A percentile compares a stretch with the other conserved stretches of the same genome.
phyloP scores from a whole-genome alignment of 2,329 filamentous ascomycete genomes.

The Zalaria sp. region DNA sequence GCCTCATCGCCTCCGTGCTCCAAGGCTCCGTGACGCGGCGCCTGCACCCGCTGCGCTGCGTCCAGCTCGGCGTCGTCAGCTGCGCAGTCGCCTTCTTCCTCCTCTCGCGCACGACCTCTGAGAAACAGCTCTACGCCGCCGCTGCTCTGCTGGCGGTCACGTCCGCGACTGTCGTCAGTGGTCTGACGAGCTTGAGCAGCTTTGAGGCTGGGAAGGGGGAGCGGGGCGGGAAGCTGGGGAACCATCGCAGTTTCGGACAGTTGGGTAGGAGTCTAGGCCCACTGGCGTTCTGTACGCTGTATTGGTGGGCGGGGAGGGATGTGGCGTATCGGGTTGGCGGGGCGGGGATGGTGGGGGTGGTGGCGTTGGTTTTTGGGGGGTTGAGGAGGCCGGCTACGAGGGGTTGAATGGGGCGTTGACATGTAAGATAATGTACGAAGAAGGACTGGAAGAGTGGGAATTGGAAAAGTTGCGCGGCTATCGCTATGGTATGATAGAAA shows the following conservation, averaged over 20 bases:
- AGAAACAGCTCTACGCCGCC: too few relatives aligned
- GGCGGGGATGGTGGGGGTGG: slow-evolving; percentile 63
- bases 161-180: slow-evolving; percentile 87
- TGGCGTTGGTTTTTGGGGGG: slow-evolving; percentile 53
- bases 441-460: too few relatives aligned
- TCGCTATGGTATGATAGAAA: too few relatives aligned
- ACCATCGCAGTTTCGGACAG: slow-evolving; percentile 70
- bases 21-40: slow-evolving; percentile 86
- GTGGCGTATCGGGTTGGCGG: slow-evolving; percentile 73
- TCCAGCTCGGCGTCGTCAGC: slow-evolving; percentile 63
- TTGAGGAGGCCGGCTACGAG: slow-evolving; percentile 46
- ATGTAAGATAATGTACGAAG: too few relatives aligned
- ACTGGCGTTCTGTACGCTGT: slow-evolving; percentile 81
- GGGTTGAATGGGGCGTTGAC: too few relatives aligned
- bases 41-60: slow-evolving; percentile 64
- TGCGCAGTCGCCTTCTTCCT: slow-evolving; percentile 71
- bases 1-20: slow-evolving; percentile 78
- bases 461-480: too few relatives aligned
- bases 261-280: slow-evolving; percentile 77
- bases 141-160: slow-evolving; percentile 79
- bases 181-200: slow-evolving; percentile 79
- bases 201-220: slow-evolving; percentile 74
- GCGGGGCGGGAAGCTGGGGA: slow-evolving; percentile 73
- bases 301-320: slow-evolving; percentile 95
- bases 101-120: slow-evolving; percentile 53